Percentiles rank a stretch among this genome's conserved stretches.
phyloP scores from a whole-genome alignment of 257 asterid genomes.

The Jacaranda mimosifolia region DNA sequence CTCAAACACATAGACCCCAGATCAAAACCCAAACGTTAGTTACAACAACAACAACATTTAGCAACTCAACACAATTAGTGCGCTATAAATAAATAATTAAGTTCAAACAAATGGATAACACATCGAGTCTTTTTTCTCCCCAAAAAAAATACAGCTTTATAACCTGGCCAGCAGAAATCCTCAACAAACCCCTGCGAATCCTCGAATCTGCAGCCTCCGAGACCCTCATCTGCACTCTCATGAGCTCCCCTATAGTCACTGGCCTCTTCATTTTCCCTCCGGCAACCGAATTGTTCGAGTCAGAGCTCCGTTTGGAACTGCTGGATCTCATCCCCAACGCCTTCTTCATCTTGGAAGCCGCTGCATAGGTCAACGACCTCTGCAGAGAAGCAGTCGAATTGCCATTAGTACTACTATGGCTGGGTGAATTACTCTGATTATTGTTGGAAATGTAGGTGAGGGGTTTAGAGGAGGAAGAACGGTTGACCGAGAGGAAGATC shows the following conservation, averaged over 20 bases:
- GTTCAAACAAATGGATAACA: constrained; percentile 11
- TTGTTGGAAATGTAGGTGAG: constrained; percentile 57
- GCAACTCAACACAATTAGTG: constrained; percentile 12
- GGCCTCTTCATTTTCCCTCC: constrained; percentile 82
- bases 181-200: constrained; percentile 90
- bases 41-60: neutral
- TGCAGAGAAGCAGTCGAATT: constrained; percentile 56
- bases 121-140: neutral
- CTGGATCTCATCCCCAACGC: constrained; percentile 93
- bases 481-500: constrained; percentile 89
- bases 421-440: constrained; percentile 40
- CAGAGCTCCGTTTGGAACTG: constrained; percentile 60
- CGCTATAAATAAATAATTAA: neutral
- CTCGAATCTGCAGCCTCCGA: constrained; percentile 82
- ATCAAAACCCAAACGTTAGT: constrained; percentile 29
- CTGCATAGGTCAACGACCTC: constrained; percentile 89
- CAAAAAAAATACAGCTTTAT: neutral
- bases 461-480: constrained; percentile 72
- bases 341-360: constrained; percentile 98
- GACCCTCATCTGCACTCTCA: constrained; percentile 90
- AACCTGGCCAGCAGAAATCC: constrained; percentile 98
- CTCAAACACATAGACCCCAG: constrained; percentile 27
- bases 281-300: constrained; percentile 58
- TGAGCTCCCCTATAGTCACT: constrained; percentile 83
- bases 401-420: constrained; percentile 27